A percentile compares a stretch with the other conserved stretches of the same genome.
Evolutionary conservation across 1,284 basidiomycete genomes (phyloP).

Genomic region (Cerioporus squamosus): DNA sequence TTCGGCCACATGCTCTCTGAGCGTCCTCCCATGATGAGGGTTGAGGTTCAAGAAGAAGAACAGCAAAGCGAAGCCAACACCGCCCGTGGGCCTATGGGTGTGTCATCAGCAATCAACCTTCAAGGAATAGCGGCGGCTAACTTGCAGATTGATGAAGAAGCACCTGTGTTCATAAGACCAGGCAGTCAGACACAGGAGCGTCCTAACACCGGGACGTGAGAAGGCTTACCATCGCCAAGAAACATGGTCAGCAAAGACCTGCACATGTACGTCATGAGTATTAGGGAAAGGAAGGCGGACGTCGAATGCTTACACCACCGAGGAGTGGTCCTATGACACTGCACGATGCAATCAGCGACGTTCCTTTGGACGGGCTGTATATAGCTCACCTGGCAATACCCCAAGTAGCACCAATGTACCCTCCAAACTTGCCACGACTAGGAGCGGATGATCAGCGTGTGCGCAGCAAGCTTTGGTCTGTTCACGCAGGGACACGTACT

Average conservation of each 20-base stretch:
- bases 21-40: constrained; percentile 61
- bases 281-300: not conserved
- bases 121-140: not conserved
- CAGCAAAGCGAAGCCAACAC: constrained; percentile 69
- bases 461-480: too few species aligned
- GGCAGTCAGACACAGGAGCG: not conserved
- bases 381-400: constrained; percentile 65
- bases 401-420: constrained; percentile 79
- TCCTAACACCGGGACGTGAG: not conserved
- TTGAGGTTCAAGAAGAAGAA: constrained; percentile 88
- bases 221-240: constrained; percentile 70
- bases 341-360: not conserved
- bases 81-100: constrained; percentile 69
- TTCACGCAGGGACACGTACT: constrained; percentile 45
- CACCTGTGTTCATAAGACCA: constrained; percentile 47
- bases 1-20: constrained; percentile 61
- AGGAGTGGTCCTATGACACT: constrained; percentile 80
- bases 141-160: constrained; percentile 77
- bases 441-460: not conserved
- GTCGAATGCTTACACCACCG: constrained; percentile 59
- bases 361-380: not conserved
- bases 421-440: constrained; percentile 78
- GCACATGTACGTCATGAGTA: constrained; percentile 5
- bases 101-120: not conserved
- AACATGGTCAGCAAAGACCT: constrained; percentile 74